phyloP scores from a whole-genome alignment of 257 asterid species.

The Avicennia marina region DNA sequence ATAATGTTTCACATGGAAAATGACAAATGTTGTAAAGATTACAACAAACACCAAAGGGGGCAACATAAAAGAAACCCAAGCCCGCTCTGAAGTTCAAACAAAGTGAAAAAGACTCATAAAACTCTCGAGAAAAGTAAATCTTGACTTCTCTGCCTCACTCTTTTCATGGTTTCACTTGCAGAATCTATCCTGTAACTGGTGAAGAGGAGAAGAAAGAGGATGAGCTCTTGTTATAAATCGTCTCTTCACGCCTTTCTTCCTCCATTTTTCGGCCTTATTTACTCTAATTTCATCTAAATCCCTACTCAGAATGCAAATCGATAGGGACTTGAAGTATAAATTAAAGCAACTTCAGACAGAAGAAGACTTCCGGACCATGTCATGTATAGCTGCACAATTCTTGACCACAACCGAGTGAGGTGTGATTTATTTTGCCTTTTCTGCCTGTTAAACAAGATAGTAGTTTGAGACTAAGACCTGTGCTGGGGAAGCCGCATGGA shows the following conservation, averaged over 20 bases:
- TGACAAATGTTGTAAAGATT: constrained; percentile 44
- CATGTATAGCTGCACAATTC: constrained; percentile 69
- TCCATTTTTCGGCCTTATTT: constrained; percentile 50
- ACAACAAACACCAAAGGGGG: constrained; percentile 41
- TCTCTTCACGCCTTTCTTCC: constrained; percentile 88
- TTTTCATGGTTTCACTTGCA: constrained; percentile 25
- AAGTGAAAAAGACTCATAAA: constrained; percentile 17
- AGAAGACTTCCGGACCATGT: constrained; percentile 14
- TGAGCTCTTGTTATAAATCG: constrained; percentile 57
- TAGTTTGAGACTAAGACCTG: constrained; percentile 71
- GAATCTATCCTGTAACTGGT: constrained; percentile 33
- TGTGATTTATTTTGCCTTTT: constrained; percentile 8
- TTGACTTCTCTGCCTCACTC: constrained; percentile 40
- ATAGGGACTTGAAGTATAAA: no score
- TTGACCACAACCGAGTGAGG: constrained; percentile 33
- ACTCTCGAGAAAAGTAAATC: constrained; percentile 27
- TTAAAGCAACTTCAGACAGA: constrained; percentile 9
- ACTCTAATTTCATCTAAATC: constrained; percentile 31
- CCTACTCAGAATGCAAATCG: no score
- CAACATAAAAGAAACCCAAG: no score
- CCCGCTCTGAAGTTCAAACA: no score
- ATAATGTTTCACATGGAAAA: constrained; percentile 29
- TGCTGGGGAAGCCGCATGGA: constrained; percentile 82
- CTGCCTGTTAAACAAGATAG: constrained; percentile 52
- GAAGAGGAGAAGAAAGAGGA: constrained; percentile 89